phyloP scores from a whole-genome alignment of 2,329 filamentous ascomycete species.

The Capronia americana region DNA sequence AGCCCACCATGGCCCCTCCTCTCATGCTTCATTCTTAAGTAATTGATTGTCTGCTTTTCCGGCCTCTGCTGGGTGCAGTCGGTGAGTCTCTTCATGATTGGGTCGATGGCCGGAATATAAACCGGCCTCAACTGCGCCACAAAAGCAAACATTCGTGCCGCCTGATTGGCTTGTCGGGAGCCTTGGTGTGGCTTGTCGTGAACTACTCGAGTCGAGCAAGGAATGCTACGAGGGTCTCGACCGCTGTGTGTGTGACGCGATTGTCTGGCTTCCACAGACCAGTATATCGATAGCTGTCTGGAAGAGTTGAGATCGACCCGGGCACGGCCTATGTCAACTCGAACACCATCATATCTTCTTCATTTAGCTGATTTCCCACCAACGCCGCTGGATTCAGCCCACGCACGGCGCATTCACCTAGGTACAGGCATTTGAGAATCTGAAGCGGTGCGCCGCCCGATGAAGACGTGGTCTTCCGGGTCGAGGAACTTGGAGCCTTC shows the following conservation, averaged over 20 bases:
- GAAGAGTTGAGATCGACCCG: neutral
- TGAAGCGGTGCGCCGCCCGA: neutral
- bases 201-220: neutral
- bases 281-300: no score
- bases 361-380: neutral
- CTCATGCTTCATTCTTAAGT: constrained; percentile 29
- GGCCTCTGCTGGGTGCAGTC: constrained; percentile 25
- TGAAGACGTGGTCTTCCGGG: neutral
- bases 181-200: neutral
- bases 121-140: constrained; percentile 12
- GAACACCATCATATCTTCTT: constrained; percentile 20
- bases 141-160: neutral
- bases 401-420: constrained; percentile 32
- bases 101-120: constrained; percentile 28
- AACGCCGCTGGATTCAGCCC: constrained; percentile 22
- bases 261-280: neutral
- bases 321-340: constrained; percentile 19
- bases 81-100: constrained; percentile 28
- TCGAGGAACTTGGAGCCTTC: neutral
- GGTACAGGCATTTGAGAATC: constrained; percentile 18
- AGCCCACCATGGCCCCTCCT: constrained; percentile 35
- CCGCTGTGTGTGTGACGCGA: neutral
- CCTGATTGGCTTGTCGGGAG: constrained; percentile 9
- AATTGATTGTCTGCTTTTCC: constrained; percentile 25
- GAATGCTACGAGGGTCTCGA: neutral